A percentile compares a stretch with the other conserved stretches of the same genome.
Conservation (phyloP, 164 flowering plant species). For the Saururus chinensis region DNA sequence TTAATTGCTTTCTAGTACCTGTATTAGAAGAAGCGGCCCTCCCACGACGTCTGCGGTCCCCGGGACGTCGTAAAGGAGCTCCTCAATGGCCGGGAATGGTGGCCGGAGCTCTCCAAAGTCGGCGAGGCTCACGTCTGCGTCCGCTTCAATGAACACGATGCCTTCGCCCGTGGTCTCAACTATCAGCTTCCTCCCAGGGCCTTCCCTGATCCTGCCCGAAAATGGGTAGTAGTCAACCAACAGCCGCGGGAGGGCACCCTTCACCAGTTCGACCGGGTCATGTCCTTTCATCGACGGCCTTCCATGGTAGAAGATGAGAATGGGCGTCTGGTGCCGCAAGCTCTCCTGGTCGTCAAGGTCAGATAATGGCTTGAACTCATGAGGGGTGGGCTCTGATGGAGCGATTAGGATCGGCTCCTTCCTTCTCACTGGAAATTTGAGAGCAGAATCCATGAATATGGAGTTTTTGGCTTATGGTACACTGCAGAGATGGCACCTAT, state of each 20-base stretch:
- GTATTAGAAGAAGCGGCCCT: constrained; percentile 17
- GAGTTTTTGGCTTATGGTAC: too few species aligned
- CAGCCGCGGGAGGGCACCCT: constrained; percentile 11
- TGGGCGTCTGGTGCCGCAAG: constrained; percentile 19
- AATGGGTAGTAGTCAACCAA: constrained; percentile 24
- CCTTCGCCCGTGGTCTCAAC: constrained; percentile 30
- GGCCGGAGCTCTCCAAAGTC: constrained; percentile 22
- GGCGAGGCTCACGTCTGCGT: constrained; percentile 17
- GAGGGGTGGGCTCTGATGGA: constrained; percentile 29
- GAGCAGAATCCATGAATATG: neutral
- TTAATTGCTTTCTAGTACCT: constrained; percentile 10
- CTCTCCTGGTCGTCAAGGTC: constrained; percentile 41
- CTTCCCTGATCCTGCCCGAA: constrained; percentile 24
- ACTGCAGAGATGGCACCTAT: too few species aligned
- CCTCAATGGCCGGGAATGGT: constrained; percentile 14
- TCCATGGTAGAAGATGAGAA: constrained; percentile 14
- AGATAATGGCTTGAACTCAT: constrained; percentile 27
- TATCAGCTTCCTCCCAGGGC: constrained; percentile 13
- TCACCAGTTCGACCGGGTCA: constrained; percentile 17
- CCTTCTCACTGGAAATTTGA: constrained; percentile 8
- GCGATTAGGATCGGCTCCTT: constrained; percentile 20
- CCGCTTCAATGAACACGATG: constrained; percentile 26
- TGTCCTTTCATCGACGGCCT: constrained; percentile 1
- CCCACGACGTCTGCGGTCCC: constrained; percentile 14
- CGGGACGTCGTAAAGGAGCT: constrained; percentile 19